Evolutionary conservation across 768 basidiomycete species (phyloP).

Genomic region (Tylopilus plumbeoviolaceoides): DNA sequence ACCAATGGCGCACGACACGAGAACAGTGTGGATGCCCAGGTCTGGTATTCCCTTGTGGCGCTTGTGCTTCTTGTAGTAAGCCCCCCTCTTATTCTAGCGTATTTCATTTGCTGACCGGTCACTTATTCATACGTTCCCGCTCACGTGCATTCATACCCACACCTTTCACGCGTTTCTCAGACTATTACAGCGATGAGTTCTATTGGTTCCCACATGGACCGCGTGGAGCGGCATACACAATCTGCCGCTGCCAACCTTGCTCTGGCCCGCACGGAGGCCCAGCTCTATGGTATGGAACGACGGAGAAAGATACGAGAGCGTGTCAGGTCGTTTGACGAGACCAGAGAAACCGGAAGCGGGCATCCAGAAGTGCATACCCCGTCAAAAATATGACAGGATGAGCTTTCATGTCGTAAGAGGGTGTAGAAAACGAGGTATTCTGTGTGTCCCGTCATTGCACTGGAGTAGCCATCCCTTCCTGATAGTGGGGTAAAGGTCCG

Average conservation of each 20-base stretch:
- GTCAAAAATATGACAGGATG: neutral
- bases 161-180: conserved; percentile 3
- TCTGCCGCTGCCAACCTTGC: conserved; percentile 56
- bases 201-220: conserved; percentile 30
- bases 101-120: neutral
- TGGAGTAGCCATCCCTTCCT: neutral
- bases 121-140: neutral
- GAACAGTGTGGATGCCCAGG: neutral
- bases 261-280: conserved; percentile 54
- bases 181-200: conserved; percentile 3
- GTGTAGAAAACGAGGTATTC: neutral
- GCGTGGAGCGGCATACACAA: conserved; percentile 38
- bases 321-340: conserved; percentile 34
- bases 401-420: neutral
- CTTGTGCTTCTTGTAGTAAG: conserved; percentile 17
- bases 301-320: conserved; percentile 48
- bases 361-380: neutral
- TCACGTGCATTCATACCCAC: neutral
- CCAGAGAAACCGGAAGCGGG: neutral
- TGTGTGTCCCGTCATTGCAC: neutral
- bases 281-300: conserved; percentile 50
- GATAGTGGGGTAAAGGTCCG: no score
- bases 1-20: neutral
- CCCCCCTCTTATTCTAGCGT: no score
- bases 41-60: conserved; percentile 13